These are phyloP conservation scores for Saturnispora diversa DNA, from an alignment of 805 yeast species.

Conservation along the genomic window DNA sequence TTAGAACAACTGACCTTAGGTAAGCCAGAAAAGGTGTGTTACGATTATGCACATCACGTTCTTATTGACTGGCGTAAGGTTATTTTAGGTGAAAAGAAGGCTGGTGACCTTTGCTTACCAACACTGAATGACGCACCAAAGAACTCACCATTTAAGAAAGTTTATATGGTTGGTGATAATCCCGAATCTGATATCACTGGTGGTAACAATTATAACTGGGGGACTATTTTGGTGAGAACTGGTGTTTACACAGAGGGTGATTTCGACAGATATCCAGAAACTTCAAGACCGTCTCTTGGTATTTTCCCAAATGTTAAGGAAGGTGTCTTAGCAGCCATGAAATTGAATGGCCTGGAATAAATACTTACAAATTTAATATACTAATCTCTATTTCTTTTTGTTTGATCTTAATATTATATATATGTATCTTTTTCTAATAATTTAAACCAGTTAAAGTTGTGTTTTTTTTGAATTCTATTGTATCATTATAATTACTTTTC, in stretches of 20 bases:
- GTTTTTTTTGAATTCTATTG: no score
- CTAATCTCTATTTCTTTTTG: background rate
- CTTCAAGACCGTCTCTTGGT: constrained; percentile 42
- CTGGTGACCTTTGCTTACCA: constrained; percentile 32
- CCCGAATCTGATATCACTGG: constrained; percentile 91
- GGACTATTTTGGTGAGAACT: constrained; percentile 71
- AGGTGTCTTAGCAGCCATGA: constrained; percentile 31
- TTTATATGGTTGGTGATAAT: constrained; percentile 96
- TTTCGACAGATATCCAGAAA: constrained; percentile 25
- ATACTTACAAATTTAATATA: background rate
- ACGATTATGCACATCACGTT: constrained; percentile 74
- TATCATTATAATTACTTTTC: background rate
- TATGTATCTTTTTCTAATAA: background rate
- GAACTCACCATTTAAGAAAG: constrained; percentile 42
- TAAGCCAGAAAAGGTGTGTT: constrained; percentile 72
- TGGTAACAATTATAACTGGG: constrained; percentile 85
- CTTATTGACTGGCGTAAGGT: constrained; percentile 48
- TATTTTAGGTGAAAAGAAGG: constrained; percentile 17
- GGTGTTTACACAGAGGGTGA: constrained; percentile 76
- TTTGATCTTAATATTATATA: background rate
- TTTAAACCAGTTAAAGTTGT: background rate
- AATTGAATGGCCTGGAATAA: constrained; percentile 17
- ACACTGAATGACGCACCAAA: constrained; percentile 35
- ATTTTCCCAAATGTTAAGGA: constrained; percentile 41
- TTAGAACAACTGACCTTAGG: constrained; percentile 61